Evolutionary conservation across 2,329 filamentous ascomycete genomes (phyloP).

Genomic region (Alternaria ethzedia): DNA sequence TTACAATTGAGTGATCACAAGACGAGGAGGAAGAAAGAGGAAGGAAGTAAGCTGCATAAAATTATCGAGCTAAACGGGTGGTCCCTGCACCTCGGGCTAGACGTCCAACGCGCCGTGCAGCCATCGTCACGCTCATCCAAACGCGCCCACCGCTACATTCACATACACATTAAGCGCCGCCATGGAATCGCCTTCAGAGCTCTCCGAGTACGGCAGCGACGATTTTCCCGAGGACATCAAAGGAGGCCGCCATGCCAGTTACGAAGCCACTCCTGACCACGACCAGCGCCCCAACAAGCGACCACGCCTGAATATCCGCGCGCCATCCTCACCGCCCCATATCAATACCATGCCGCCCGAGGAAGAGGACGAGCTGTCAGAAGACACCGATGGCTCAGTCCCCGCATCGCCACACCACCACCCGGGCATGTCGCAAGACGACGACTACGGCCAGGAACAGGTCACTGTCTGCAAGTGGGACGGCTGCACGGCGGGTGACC

Average conservation of each 20-base stretch:
- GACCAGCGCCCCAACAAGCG: slow-evolving; percentile 51
- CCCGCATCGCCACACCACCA: slow-evolving; percentile 59
- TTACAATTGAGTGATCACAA: neutral
- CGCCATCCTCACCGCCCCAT: slow-evolving; percentile 42
- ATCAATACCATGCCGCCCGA: slow-evolving; percentile 23
- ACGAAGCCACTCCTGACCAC: slow-evolving; percentile 52
- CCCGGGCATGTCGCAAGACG: slow-evolving; percentile 50
- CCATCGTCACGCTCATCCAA: slow-evolving; percentile 15
- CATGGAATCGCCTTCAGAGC: slow-evolving; percentile 66
- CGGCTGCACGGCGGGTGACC: slow-evolving; percentile 56
- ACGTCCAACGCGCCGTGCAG: slow-evolving; percentile 8
- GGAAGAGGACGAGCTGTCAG: slow-evolving; percentile 73
- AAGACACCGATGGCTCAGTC: slow-evolving; percentile 83
- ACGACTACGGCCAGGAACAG: slow-evolving; percentile 52
- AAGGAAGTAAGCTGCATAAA: neutral
- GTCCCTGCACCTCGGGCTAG: slow-evolving; percentile 14
- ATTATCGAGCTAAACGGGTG: slow-evolving; percentile 18
- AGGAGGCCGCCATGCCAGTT: slow-evolving; percentile 56
- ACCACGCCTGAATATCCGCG: slow-evolving; percentile 45
- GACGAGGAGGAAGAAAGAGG: neutral
- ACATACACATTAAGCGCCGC: neutral
- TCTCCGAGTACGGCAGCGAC: slow-evolving; percentile 69
- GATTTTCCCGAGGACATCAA: slow-evolving; percentile 65
- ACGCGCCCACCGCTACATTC: slow-evolving; percentile 2
- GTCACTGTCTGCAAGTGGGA: slow-evolving; percentile 59